Evolutionary conservation across 352 stramenopile species (phyloP).

Genomic region (Aphanomyces cochlioides): DNA sequence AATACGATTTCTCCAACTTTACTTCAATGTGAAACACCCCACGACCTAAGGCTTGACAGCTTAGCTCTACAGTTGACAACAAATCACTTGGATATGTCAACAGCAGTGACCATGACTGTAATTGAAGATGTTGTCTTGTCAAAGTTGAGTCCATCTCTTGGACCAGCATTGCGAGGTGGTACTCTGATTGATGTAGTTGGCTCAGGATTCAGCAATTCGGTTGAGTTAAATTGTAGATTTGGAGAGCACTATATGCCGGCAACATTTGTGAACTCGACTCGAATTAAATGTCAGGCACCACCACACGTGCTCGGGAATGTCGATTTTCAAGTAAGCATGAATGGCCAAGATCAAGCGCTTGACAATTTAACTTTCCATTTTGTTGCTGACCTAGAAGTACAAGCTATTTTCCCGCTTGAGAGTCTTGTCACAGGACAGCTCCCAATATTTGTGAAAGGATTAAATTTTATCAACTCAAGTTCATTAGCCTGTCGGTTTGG

Average conservation of each 20-base stretch:
- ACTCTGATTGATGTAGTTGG: conserved; percentile 66
- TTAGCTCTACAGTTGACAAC: conserved; percentile 52
- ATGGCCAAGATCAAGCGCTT: conserved; percentile 66
- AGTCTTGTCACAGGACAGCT: conserved; percentile 73
- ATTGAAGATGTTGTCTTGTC: conserved; percentile 44
- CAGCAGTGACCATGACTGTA: conserved; percentile 48
- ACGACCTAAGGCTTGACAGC: conserved; percentile 31
- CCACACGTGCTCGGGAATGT: conserved; percentile 52
- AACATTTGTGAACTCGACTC: conserved; percentile 42
- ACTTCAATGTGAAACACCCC: conserved; percentile 52
- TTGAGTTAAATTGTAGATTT: conserved; percentile 58
- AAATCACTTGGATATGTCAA: conserved; percentile 57
- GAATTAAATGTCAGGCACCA: conserved; percentile 64
- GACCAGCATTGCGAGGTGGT: conserved; percentile 48
- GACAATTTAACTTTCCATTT: conserved; percentile 66
- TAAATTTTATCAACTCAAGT: conserved; percentile 92
- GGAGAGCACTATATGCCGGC: conserved; percentile 39
- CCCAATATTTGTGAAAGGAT: conserved; percentile 88
- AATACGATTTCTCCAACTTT: conserved; percentile 38
- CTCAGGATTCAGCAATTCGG: conserved; percentile 53
- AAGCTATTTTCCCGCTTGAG: conserved; percentile 61
- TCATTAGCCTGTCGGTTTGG: conserved; percentile 87
- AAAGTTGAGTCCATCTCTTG: conserved; percentile 48
- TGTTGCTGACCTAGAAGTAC: conserved; percentile 76
- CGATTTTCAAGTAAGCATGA: conserved; percentile 73